A percentile compares a stretch with the other conserved stretches of the same genome.
These are phyloP conservation scores for Moringa oleifera DNA, from an alignment of 345 rosid species.

Conservation along the genomic window DNA sequence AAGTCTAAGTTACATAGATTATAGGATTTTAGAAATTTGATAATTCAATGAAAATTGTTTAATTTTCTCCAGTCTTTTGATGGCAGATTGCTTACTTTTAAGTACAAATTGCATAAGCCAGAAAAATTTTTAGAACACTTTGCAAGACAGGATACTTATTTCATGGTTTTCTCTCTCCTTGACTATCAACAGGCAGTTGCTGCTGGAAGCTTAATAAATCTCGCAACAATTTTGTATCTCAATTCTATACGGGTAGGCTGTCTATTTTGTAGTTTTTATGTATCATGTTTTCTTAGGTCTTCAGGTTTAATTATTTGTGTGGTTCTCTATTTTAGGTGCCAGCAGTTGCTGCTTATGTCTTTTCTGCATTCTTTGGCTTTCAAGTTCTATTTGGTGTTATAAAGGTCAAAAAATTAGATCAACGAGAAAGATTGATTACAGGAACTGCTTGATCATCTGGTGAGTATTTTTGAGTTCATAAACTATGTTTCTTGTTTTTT, in stretches of 20 bases:
- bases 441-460: constrained; percentile 72
- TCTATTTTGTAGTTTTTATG: not conserved
- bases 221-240: constrained; percentile 85
- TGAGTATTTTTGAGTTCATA: constrained; percentile 17
- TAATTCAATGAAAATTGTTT: not conserved
- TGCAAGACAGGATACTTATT: not conserved
- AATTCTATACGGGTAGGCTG: constrained; percentile 76
- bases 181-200: constrained; percentile 72
- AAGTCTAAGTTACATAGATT: not conserved
- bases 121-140: not conserved
- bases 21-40: too few relatives aligned
- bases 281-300: not conserved
- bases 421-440: constrained; percentile 76
- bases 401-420: constrained; percentile 77
- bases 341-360: constrained; percentile 50
- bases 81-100: too few relatives aligned
- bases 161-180: constrained; percentile 10
- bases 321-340: constrained; percentile 52
- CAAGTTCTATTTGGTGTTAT: constrained; percentile 77
- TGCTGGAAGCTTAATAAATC: constrained; percentile 91
- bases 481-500: not conserved
- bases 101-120: too few relatives aligned
- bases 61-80: not conserved
- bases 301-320: not conserved
- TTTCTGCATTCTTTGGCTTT: constrained; percentile 73